Base-by-base conservation (phyloP, 1,284 basidiomycete genomes). In the Apiotrichum mycotoxinovorans region DNA sequence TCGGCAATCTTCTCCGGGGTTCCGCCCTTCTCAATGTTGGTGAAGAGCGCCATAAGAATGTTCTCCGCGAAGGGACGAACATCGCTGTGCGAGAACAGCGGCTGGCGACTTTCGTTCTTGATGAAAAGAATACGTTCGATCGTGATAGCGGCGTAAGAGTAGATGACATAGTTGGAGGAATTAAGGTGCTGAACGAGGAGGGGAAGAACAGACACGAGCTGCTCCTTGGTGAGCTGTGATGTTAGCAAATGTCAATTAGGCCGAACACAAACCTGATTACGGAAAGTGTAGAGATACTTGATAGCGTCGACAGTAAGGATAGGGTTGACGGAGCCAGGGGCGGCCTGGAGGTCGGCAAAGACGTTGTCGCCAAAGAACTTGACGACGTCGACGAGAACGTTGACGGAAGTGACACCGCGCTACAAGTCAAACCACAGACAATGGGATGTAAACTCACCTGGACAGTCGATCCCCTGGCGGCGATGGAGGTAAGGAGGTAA, bases 281-380 rank as follows among this genome's bases (percentile, higher is more conserved):
- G 83, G 84, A 98, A 98, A 0, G 91, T 96, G 71, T 91, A 83
- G 51, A 96, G 77, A 79, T 91, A 96, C 54, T 91, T 87, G 74
- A 98, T 98, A 4, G 94, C 93, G 74, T 98, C 93, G 35, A 96
- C 93, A 69, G 94, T 91, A 41, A 98, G 80, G 66, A 98, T 91
- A 5, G 93, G 89, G 70, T 96, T 87, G 0, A 90, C 86, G 17
- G 80, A 79, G 2, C 84, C 84, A 4, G 82, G 79, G 1, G 80
- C 78, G 1, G 88, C 86, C 72, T 94, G 87, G 43, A 98, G 78
- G 75, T 99, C 96, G 64, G 86, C 80, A 70, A 88, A 89, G 17
- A 98, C 88, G 73, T 97, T 85, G 47, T 93, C 85, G 14, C 88
- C 90, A 79, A 98, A 98, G 81, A 97, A 98, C 64, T 91, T 83